phyloP scores from a whole-genome alignment of 768 basidiomycete genomes.

The Dacryopinax spathularia region DNA sequence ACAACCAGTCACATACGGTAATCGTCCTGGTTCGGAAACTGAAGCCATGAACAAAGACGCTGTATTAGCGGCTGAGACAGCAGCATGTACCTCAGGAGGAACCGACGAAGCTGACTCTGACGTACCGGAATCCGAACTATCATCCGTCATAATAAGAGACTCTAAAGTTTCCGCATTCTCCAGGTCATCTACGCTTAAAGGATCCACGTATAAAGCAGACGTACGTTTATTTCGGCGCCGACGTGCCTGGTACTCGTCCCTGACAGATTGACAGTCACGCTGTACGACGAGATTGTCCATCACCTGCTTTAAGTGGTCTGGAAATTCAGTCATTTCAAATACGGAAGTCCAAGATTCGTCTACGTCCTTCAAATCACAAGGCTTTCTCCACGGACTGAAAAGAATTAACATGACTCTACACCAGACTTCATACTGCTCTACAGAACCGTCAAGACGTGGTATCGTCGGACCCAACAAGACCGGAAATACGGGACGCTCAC shows the following conservation, averaged over 20 bases:
- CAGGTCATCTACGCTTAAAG: too few species aligned
- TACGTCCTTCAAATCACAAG: conserved; percentile 17
- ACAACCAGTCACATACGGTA: too few species aligned
- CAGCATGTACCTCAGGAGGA: too few species aligned
- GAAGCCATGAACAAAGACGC: too few species aligned
- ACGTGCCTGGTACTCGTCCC: too few species aligned
- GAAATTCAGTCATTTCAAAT: conserved; percentile 15
- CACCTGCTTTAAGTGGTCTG: conserved; percentile 5
- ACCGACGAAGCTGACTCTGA: too few species aligned
- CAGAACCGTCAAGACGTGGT: conserved; percentile 21
- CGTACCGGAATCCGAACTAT: too few species aligned
- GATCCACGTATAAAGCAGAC: too few species aligned
- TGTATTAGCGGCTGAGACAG: too few species aligned
- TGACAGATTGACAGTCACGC: conserved; percentile 18
- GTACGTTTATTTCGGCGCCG: neutral
- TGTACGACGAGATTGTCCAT: conserved; percentile 31
- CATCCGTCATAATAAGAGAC: too few species aligned
- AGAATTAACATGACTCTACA: conserved; percentile 30
- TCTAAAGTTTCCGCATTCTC: too few species aligned
- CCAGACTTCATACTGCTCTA: conserved; percentile 15
- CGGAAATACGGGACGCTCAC: conserved; percentile 14
- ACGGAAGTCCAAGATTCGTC: conserved; percentile 22
- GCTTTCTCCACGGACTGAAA: conserved; percentile 30
- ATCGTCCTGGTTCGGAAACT: too few species aligned
- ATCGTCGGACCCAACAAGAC: conserved; percentile 26